Base-by-base conservation (phyloP, 768 basidiomycete species). In the Mycena galericulata region DNA sequence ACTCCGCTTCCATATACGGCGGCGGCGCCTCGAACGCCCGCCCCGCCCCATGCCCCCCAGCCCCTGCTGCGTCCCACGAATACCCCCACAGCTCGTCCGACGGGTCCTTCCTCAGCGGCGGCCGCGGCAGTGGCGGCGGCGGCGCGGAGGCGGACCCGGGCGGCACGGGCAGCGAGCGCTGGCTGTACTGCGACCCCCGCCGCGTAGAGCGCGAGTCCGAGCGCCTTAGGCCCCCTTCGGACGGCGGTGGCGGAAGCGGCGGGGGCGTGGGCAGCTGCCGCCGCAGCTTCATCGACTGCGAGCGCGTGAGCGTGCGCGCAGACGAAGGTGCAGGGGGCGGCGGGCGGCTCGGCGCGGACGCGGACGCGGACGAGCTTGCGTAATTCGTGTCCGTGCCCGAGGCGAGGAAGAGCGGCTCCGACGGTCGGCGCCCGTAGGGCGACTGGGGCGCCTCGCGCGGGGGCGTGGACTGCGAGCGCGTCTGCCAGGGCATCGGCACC, bases 391-490 rank as follows among this genome's bases (percentile, higher is more conserved):
- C 56, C 18, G 62, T 11, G 22, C 29, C 2, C 10, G 47, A 11
- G 46, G 67, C 50, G 30, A 71, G 20, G 51, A 69, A 71, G 14
- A 69, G 27, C 6, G 70, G 67, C 40, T 65, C 66, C 5, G 70
- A 72, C 4, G 67, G 67, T 6, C 70, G 60, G 14, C 70, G 69
- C 15, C 69, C 73, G 12, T 47, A 68, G 26, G 69, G 60, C 18
- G 38, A 32, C 3, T 62, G 60, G 55, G 73, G 72, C 17, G 34
- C 50, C 36, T 76, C 74, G 47, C 82, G 76, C 32, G 72, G 78
- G n/a, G 82, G 81, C 27, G 81, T 79, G 36, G 81, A 83, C 32
- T 76, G 76, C 30, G 81, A 83, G 38, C 81, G 78, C 46, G 76
- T 77, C 18, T 75, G n/a, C n/a, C n/a, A n/a, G n/a, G n/a, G n/a